phyloP scores from a whole-genome alignment of 306 rosid genomes.

The Chamaecrista fasciculata region DNA sequence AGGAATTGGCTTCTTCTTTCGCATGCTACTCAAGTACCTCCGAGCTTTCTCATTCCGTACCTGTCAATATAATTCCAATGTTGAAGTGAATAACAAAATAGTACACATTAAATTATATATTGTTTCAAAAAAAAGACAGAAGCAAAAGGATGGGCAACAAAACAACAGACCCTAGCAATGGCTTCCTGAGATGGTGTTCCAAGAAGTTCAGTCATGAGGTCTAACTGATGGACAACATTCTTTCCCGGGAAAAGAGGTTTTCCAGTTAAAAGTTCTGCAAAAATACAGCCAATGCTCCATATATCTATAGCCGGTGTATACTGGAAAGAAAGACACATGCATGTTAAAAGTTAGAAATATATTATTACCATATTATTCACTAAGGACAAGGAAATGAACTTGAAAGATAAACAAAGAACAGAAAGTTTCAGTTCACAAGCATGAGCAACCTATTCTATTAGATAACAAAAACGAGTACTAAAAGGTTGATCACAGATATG shows the following conservation, averaged over 20 bases:
- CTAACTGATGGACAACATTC: conserved; percentile 96
- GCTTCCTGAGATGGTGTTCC: conserved; percentile 94
- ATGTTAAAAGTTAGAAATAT: background rate
- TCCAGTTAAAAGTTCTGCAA: conserved; percentile 94
- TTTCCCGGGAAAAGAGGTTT: conserved; percentile 99
- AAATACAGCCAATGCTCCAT: conserved; percentile 99
- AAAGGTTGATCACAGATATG: background rate
- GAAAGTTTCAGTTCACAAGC: conserved; percentile 20
- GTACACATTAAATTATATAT: too few relatives aligned
- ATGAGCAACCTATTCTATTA: conserved; percentile 11
- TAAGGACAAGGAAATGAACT: conserved; percentile 5
- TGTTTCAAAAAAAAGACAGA: background rate
- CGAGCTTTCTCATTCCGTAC: conserved; percentile 97
- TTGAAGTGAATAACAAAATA: conserved; percentile 24
- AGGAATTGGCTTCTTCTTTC: conserved; percentile 87
- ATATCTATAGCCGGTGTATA: conserved; percentile 98
- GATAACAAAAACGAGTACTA: background rate
- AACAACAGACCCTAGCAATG: conserved; percentile 76
- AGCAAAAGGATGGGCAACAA: conserved; percentile 21
- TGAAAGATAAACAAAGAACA: background rate
- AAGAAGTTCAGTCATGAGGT: conserved; percentile 92
- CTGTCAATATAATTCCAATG: conserved; percentile 38
- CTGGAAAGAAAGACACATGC: conserved; percentile 40
- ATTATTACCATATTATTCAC: conserved; percentile 19
- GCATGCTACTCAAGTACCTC: conserved; percentile 93